These are phyloP conservation scores for Ambrosiella xylebori DNA, from an alignment of 2,329 filamentous ascomycete genomes.

Conservation along the genomic window DNA sequence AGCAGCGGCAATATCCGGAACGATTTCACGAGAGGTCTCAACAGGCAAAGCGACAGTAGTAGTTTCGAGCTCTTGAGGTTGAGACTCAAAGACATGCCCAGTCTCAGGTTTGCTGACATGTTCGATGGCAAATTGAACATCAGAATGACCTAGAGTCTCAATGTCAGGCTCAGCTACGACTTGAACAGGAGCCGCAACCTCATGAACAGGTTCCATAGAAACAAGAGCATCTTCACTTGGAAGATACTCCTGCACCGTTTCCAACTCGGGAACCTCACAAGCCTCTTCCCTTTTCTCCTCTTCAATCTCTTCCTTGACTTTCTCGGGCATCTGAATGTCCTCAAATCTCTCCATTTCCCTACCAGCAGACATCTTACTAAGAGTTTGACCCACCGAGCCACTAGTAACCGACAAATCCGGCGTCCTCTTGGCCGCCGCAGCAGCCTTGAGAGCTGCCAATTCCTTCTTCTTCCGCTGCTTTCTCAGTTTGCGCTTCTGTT, in stretches of 20 bases:
- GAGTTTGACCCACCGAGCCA: neutral
- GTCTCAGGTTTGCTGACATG: neutral
- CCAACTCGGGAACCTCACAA: neutral
- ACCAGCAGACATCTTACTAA: neutral
- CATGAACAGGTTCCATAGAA: neutral
- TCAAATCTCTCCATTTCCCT: slow-evolving; percentile 1
- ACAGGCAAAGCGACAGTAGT: no score
- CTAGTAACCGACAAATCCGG: neutral
- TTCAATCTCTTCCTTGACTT: slow-evolving; percentile 9
- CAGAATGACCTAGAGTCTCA: neutral
- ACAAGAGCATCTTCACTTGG: neutral
- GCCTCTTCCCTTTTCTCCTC: neutral
- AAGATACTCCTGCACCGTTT: neutral
- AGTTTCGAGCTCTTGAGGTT: no score
- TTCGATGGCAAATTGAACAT: neutral
- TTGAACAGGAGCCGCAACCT: neutral
- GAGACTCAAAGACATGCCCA: no score
- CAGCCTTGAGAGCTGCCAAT: neutral
- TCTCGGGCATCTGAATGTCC: neutral
- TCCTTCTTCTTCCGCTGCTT: slow-evolving; percentile 15
- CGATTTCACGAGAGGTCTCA: neutral
- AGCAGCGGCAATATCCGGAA: neutral
- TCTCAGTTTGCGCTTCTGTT: slow-evolving; percentile 17
- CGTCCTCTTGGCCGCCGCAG: neutral
- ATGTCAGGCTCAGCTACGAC: neutral